Conservation (phyloP, 208 protist genomes). For the Tetramitus jugosus region DNA sequence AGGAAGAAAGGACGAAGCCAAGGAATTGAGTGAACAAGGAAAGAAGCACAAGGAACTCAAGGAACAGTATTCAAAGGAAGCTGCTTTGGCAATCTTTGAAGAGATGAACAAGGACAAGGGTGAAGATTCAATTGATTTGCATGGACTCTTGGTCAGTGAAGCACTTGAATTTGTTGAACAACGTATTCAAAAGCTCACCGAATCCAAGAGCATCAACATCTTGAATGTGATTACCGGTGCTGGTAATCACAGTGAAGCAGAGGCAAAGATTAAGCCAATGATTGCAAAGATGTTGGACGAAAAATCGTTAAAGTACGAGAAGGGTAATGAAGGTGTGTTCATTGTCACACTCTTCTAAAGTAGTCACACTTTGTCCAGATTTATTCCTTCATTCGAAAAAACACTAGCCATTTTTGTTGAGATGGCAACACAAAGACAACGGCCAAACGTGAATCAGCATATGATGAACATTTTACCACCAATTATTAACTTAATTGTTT, state of each 20-base stretch:
- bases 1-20: not conserved
- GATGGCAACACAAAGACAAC: no score
- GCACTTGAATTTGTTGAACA: not conserved
- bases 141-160: not conserved
- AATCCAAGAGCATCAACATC: no score
- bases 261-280: not conserved
- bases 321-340: not conserved
- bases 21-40: not conserved
- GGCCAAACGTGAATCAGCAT: no score
- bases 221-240: conserved; percentile 4
- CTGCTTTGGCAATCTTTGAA: not conserved
- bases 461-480: no score
- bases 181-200: not conserved
- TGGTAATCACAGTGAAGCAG: not conserved
- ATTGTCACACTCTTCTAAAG: not conserved
- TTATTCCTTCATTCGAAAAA: no score
- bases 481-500: no score
- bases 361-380: no score
- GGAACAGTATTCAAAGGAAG: not conserved
- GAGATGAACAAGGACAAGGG: not conserved
- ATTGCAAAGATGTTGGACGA: not conserved
- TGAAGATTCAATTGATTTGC: not conserved
- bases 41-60: not conserved
- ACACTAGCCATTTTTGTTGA: no score
- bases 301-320: not conserved